phyloP scores from a whole-genome alignment of 2,329 filamentous ascomycete species.

The Coniella lustricola region DNA sequence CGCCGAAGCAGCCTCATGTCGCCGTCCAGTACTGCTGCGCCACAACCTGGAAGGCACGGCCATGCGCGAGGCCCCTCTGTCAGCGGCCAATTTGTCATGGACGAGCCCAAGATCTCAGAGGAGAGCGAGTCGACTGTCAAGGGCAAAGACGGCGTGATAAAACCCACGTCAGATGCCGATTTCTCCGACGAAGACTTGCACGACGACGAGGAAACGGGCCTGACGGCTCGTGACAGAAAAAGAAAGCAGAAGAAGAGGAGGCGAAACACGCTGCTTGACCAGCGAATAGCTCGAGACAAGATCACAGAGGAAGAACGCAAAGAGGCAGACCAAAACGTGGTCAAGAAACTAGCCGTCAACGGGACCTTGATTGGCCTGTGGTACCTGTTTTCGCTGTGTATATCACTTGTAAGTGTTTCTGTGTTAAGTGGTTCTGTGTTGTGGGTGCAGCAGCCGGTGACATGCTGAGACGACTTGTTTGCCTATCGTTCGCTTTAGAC shows the following conservation, averaged over 20 bases:
- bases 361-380: slow-evolving; percentile 76
- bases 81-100: slow-evolving; percentile 24
- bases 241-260: slow-evolving; percentile 60
- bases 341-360: slow-evolving; percentile 66
- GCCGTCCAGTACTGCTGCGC: slow-evolving; percentile 23
- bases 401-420: slow-evolving; percentile 65
- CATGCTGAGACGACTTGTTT: no score
- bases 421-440: no score
- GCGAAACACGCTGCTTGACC: slow-evolving; percentile 62
- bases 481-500: no score
- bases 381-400: slow-evolving; percentile 87
- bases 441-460: no score
- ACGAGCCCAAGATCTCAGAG: slow-evolving; percentile 41
- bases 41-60: slow-evolving; percentile 19
- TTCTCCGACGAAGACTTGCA: slow-evolving; percentile 66
- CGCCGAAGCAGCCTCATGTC: slow-evolving; percentile 49
- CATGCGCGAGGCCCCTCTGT: slow-evolving; percentile 23
- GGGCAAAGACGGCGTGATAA: slow-evolving; percentile 15
- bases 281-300: slow-evolving; percentile 56
- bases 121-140: slow-evolving; percentile 26
- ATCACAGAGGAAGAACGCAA: slow-evolving; percentile 66
- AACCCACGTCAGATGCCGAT: slow-evolving; percentile 32
- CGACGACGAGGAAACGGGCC: slow-evolving; percentile 83
- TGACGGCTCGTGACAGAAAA: slow-evolving; percentile 66
- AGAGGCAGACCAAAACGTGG: slow-evolving; percentile 66